These are phyloP conservation scores for Penicillium bovifimosum DNA, from an alignment of 495 filamentous ascomycete genomes.

Conservation along the genomic window DNA sequence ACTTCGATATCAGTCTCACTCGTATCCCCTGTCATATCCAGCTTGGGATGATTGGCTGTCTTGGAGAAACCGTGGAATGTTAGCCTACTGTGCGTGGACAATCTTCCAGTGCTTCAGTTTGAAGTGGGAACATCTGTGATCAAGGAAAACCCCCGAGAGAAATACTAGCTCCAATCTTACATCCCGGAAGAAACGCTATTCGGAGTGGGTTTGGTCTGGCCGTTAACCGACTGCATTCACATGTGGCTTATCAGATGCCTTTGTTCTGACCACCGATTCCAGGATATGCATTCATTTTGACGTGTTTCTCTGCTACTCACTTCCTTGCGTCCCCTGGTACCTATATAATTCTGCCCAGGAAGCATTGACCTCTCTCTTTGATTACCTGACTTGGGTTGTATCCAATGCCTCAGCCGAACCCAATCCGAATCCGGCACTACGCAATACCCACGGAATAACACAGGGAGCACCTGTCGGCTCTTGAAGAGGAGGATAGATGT, in stretches of 20 bases:
- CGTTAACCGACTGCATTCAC: constrained; percentile 8
- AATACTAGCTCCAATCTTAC: constrained; percentile 2
- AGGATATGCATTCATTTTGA: constrained; percentile 19
- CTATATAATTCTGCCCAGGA: constrained; percentile 14
- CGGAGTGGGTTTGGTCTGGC: not conserved
- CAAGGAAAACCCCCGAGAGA: not conserved
- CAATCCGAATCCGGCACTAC: constrained; percentile 8
- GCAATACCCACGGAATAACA: constrained; percentile 9
- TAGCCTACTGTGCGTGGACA: not conserved
- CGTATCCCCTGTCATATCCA: constrained; percentile 1
- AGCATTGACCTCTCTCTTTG: constrained; percentile 3
- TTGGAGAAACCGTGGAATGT: not conserved
- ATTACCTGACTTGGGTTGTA: constrained; percentile 14
- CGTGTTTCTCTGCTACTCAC: not conserved
- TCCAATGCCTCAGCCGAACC: constrained; percentile 16
- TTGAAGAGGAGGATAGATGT: constrained; percentile 17
- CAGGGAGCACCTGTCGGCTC: constrained; percentile 13
- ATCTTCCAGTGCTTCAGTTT: not conserved
- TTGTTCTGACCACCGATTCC: constrained; percentile 14
- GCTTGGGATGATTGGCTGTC: not conserved
- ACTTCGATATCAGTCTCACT: not conserved
- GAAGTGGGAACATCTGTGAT: not conserved
- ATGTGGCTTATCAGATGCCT: constrained; percentile 21
- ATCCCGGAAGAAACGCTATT: not conserved
- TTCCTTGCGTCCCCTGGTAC: not conserved